A percentile compares a stretch with the other conserved stretches of the same genome.
These are phyloP conservation scores for Sporothrix phasma DNA, from an alignment of 2,329 filamentous ascomycete species.

Conservation along the genomic window DNA sequence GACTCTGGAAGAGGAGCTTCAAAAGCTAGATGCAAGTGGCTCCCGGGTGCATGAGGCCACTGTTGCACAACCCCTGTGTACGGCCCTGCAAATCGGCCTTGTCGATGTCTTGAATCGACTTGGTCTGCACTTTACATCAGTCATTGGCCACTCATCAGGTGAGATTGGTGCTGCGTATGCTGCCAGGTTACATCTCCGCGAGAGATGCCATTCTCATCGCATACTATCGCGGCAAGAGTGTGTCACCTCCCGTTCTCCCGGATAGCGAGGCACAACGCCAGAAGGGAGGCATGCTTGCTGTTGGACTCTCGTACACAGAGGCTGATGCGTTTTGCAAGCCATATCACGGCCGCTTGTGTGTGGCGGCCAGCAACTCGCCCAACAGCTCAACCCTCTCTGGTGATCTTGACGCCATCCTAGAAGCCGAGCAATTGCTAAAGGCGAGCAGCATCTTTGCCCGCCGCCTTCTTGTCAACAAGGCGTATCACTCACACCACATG, in stretches of 20 bases:
- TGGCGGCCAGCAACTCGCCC: conserved; percentile 14
- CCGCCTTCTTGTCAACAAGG: conserved; percentile 28
- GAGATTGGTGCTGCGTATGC: conserved; percentile 28
- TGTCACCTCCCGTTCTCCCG: not conserved
- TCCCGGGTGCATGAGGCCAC: conserved; percentile 9
- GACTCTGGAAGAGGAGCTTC: conserved; percentile 11
- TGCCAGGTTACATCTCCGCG: conserved; percentile 19
- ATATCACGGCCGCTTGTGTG: not conserved
- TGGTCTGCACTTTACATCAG: conserved; percentile 21
- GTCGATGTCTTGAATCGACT: conserved; percentile 24
- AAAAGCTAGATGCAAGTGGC: not conserved
- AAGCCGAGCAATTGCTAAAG: conserved; percentile 21
- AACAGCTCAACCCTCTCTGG: conserved; percentile 37
- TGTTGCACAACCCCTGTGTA: conserved; percentile 24
- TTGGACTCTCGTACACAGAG: conserved; percentile 27
- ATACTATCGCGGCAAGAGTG: conserved; percentile 19
- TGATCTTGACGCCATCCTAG: conserved; percentile 19
- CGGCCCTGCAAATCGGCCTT: conserved; percentile 25
- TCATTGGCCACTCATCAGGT: conserved; percentile 29
- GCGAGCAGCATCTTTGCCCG: conserved; percentile 21
- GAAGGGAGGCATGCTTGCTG: conserved; percentile 34
- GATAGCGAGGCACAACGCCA: conserved; percentile 24
- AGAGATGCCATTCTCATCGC: conserved; percentile 20
- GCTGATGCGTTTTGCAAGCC: conserved; percentile 26
- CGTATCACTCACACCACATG: conserved; percentile 32